Conservation (phyloP, 768 basidiomycete genomes). For the Tubosaeta brunneosetosa region DNA sequence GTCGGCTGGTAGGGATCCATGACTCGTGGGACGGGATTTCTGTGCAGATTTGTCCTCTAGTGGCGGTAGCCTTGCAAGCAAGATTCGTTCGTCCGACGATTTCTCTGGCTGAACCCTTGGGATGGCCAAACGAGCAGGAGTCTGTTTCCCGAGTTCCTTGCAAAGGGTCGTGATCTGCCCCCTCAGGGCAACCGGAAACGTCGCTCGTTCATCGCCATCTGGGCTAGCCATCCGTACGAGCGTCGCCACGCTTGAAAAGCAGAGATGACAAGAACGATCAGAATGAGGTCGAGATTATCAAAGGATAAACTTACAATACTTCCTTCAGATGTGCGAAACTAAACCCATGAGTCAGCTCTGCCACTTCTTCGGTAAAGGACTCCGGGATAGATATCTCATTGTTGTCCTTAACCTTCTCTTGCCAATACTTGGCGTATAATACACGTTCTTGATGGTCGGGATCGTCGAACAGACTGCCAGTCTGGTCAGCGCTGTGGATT, state of each 20-base stretch:
- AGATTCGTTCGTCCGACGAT: background rate
- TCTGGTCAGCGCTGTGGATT: background rate
- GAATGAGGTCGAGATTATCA: background rate
- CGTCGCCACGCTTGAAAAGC: slow-evolving; percentile 54
- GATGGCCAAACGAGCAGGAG: background rate
- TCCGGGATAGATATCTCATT: slow-evolving; percentile 64
- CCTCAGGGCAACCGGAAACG: slow-evolving; percentile 51
- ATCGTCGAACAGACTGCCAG: slow-evolving; percentile 62
- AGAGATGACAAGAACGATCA: background rate
- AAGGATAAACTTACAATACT: slow-evolving; percentile 59
- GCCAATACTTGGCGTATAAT: slow-evolving; percentile 77
- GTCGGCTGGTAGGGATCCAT: background rate
- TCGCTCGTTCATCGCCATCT: slow-evolving; percentile 43
- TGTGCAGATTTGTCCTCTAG: background rate
- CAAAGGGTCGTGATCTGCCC: slow-evolving; percentile 57
- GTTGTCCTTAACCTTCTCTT: slow-evolving; percentile 64
- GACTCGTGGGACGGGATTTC: background rate
- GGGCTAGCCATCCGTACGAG: slow-evolving; percentile 60
- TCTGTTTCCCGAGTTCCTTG: slow-evolving; percentile 57
- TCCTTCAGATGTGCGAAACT: slow-evolving; percentile 90
- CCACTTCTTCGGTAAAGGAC: slow-evolving; percentile 54
- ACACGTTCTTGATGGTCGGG: slow-evolving; percentile 60
- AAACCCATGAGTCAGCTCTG: slow-evolving; percentile 57
- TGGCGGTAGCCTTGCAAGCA: background rate
- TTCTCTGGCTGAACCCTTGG: background rate